Conservation (phyloP, 106 monocot genomes). For the Xerophyta viscosa region DNA sequence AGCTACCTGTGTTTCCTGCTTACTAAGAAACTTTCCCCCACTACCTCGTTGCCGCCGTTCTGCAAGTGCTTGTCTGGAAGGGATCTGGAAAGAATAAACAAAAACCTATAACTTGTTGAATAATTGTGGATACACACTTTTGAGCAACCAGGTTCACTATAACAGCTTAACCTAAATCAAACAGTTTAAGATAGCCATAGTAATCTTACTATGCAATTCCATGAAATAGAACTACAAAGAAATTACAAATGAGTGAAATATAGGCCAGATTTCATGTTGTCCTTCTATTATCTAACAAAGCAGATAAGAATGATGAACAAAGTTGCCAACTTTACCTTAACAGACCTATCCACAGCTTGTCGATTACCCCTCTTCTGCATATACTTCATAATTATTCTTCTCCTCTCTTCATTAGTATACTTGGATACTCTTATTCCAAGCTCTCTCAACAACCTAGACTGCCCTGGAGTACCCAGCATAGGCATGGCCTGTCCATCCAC, state of each 20-base stretch:
- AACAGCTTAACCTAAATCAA: too few species aligned
- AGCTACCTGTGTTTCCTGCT: constrained; percentile 45
- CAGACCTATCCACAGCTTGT: constrained; percentile 52
- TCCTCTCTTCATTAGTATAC: constrained; percentile 66
- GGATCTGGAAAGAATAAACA: constrained; percentile 28
- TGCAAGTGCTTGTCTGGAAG: constrained; percentile 67
- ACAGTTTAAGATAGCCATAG: too few species aligned
- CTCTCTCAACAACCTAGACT: constrained; percentile 55
- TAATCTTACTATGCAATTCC: too few species aligned
- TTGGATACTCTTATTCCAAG: constrained; percentile 57
- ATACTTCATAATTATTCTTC: constrained; percentile 57
- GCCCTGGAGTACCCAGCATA: constrained; percentile 24
- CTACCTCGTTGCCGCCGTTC: constrained; percentile 55
- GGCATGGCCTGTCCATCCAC: constrained; percentile 17
- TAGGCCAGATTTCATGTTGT: too few species aligned
- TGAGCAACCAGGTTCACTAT: too few species aligned
- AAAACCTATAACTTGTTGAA: too few species aligned
- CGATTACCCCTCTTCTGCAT: constrained; percentile 63
- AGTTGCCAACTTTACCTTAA: constrained; percentile 26
- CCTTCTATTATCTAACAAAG: too few species aligned
- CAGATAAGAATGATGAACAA: background rate
- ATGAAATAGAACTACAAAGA: too few species aligned
- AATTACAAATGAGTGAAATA: too few species aligned
- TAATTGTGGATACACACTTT: too few species aligned
- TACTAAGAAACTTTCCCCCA: constrained; percentile 71